Conservation (phyloP, 257 asterid genomes). For the Solanum tarapatanum region DNA sequence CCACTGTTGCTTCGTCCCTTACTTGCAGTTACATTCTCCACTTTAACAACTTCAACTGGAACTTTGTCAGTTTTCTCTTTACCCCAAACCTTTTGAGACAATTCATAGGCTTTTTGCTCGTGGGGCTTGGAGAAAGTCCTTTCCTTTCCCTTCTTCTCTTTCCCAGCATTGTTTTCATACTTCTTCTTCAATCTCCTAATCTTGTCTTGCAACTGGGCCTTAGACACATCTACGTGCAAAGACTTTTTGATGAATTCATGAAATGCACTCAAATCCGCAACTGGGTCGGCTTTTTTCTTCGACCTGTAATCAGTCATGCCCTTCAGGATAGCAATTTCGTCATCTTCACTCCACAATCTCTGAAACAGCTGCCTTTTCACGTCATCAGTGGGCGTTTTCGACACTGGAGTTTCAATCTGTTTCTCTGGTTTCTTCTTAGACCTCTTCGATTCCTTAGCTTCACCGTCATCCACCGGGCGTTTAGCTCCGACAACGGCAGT, state of each 20-base stretch:
- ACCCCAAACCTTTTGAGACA: slow-evolving; percentile 48
- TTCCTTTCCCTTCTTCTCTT: slow-evolving; percentile 30
- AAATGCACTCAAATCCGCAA: slow-evolving; percentile 29
- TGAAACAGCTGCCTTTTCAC: slow-evolving; percentile 30
- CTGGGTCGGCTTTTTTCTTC: slow-evolving; percentile 29
- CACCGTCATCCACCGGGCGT: slow-evolving; percentile 23
- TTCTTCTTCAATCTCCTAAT: slow-evolving; percentile 44
- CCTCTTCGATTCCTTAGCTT: slow-evolving; percentile 26
- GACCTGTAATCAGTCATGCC: slow-evolving; percentile 39
- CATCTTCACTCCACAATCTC: slow-evolving; percentile 58
- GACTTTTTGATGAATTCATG: slow-evolving; percentile 35
- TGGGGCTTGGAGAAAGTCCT: slow-evolving; percentile 26
- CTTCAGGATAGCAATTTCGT: slow-evolving; percentile 39
- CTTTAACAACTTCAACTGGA: slow-evolving; percentile 4
- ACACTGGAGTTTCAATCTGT: slow-evolving; percentile 9
- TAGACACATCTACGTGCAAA: slow-evolving; percentile 26
- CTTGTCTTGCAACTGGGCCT: slow-evolving; percentile 46
- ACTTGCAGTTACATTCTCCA: slow-evolving; percentile 10
- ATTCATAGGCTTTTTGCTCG: slow-evolving; percentile 33
- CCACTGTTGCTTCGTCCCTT: slow-evolving; percentile 10
- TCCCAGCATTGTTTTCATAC: slow-evolving; percentile 27
- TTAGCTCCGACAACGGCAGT: slow-evolving; percentile 19
- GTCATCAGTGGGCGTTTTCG: slow-evolving; percentile 7
- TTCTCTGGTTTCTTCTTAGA: slow-evolving; percentile 26
- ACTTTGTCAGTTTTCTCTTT: slow-evolving; percentile 3